phyloP scores from a whole-genome alignment of 371 early-diverging fungal species.

The Syncephalastrum racemosum region DNA sequence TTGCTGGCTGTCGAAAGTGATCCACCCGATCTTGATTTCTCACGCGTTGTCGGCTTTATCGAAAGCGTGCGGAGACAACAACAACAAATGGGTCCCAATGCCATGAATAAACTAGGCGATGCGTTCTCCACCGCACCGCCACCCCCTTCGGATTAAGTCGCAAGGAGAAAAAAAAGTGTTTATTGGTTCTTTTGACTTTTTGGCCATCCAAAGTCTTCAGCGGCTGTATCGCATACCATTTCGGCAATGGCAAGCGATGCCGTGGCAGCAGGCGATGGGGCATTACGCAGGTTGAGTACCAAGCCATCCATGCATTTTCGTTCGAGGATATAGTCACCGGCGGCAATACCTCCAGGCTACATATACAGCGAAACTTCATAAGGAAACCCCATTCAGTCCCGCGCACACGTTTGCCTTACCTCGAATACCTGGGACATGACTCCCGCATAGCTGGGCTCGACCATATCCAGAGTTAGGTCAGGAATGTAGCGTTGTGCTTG shows the following conservation, averaged over 20 bases:
- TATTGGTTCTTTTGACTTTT: slow-evolving; percentile 1
- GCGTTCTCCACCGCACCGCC: too few relatives aligned
- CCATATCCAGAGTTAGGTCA: slow-evolving; percentile 41
- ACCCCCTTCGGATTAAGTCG: too few relatives aligned
- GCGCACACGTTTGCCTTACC: slow-evolving; percentile 6
- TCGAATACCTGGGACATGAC: slow-evolving; percentile 53
- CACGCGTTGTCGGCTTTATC: slow-evolving; percentile 62
- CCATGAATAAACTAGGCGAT: too few relatives aligned
- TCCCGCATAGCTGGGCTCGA: slow-evolving; percentile 47
- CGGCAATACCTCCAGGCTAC: slow-evolving; percentile 40
- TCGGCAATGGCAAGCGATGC: slow-evolving; percentile 48
- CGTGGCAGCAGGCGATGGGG: slow-evolving; percentile 49
- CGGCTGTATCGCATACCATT: slow-evolving; percentile 40
- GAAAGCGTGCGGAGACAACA: slow-evolving; percentile 37
- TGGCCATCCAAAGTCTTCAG: slow-evolving; percentile 41
- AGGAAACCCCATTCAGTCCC: background rate
- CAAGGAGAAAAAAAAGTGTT: too few relatives aligned
- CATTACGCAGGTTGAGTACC: slow-evolving; percentile 45
- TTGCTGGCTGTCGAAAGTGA: slow-evolving; percentile 76
- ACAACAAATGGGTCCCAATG: slow-evolving; percentile 2
- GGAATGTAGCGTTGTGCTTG: slow-evolving; percentile 42
- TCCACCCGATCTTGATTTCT: slow-evolving; percentile 58
- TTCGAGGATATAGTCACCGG: slow-evolving; percentile 45
- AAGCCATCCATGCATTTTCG: slow-evolving; percentile 46
- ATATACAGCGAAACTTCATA: background rate